Conservation (phyloP, 2,329 filamentous ascomycete species). For the Trichoderma sp. region DNA sequence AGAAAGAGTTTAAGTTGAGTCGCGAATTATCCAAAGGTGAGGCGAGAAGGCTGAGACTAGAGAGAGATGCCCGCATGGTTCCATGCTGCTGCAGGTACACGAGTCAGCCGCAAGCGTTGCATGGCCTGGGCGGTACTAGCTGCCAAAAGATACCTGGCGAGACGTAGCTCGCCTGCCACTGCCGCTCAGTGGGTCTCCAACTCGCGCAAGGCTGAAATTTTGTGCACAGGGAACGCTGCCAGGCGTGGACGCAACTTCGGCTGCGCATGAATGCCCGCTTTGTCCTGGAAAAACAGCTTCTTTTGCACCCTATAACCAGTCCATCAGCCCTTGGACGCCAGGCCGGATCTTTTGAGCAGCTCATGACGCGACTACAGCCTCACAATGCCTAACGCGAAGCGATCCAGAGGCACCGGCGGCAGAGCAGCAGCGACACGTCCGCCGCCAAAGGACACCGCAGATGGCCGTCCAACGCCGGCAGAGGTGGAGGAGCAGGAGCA, state of each 20-base stretch:
- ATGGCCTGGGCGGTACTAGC: conserved; percentile 6
- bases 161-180: not conserved
- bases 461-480: conserved; percentile 59
- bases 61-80: not conserved
- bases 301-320: conserved; percentile 1
- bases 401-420: conserved; percentile 58
- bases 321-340: not conserved
- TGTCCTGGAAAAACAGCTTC: not conserved
- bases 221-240: conserved; percentile 24
- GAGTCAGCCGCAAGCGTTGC: not conserved
- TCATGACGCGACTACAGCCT: conserved; percentile 26
- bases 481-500: conserved; percentile 73
- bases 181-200: conserved; percentile 28
- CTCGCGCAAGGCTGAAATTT: conserved; percentile 34
- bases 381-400: conserved; percentile 63
- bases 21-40: conserved; percentile 20
- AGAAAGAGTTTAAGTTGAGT: not conserved
- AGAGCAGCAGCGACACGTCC: conserved; percentile 44
- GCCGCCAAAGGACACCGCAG: conserved; percentile 42
- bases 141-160: conserved; percentile 20
- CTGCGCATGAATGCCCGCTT: conserved; percentile 7
- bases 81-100: conserved; percentile 23
- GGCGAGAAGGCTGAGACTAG: conserved; percentile 25
- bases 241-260: conserved; percentile 18
- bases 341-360: conserved; percentile 1